A percentile compares a stretch with the other conserved stretches of the same genome.
These are phyloP conservation scores for Botryotinia globosa DNA, from an alignment of 2,329 filamentous ascomycete genomes.

Conservation along the genomic window DNA sequence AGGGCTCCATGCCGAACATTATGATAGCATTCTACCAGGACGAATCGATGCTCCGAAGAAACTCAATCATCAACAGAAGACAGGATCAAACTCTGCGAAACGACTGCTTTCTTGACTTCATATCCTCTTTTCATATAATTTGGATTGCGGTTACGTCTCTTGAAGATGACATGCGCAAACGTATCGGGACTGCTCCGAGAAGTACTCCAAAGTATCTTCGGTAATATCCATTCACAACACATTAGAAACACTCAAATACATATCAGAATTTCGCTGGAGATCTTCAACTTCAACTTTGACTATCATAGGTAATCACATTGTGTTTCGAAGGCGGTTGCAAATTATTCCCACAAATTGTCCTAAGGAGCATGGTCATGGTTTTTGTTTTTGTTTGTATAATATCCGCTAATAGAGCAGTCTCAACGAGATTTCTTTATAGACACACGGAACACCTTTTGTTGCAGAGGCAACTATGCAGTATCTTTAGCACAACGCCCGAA, in stretches of 20 bases:
- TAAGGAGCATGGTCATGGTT: accelerated
- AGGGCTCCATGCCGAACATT: not conserved
- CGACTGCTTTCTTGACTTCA: not conserved
- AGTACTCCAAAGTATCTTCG: not conserved
- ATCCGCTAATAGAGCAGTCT: not conserved
- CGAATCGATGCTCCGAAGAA: not conserved
- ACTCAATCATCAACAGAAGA: not conserved
- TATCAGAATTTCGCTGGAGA: not conserved
- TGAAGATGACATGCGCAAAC: accelerated
- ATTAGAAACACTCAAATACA: not conserved
- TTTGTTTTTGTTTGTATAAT: not conserved
- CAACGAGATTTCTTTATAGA: not conserved
- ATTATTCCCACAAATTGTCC: not conserved
- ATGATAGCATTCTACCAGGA: not conserved
- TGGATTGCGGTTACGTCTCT: not conserved
- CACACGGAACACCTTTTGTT: not conserved
- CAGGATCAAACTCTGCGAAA: not conserved
- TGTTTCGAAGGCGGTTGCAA: not conserved
- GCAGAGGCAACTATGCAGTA: not conserved
- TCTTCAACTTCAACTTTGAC: not conserved
- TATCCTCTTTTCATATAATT: not conserved
- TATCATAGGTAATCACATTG: not conserved
- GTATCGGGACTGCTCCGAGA: not conserved
- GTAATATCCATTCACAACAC: not conserved
- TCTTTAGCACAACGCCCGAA: too few species aligned